Base-by-base conservation (phyloP, 768 basidiomycete species). In the Kwoniella sp. region DNA sequence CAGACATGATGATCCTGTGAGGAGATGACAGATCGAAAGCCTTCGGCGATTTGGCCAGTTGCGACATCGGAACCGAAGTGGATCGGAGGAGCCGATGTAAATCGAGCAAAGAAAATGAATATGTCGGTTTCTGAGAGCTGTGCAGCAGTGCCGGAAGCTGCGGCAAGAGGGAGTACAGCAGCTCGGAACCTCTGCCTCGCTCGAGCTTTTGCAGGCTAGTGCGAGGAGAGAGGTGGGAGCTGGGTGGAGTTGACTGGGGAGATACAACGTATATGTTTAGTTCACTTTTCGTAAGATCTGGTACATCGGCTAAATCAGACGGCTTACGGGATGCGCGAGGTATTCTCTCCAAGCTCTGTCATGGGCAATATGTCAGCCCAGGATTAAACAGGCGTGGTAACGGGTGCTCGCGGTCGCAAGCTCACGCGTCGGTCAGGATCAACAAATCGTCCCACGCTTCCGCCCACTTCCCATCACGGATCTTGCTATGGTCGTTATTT, bases 371-470 rank as follows among this genome's bases (percentile, higher is more conserved):
- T 5, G 6, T 33, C 33, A 6, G 13, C 33, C 33, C 33, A 5
- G 13, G 5, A 5, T 13, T 5, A 33, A 33, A 33, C 33, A 33
- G 33, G 13, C 33, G 33, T 33, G 33, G n/a, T 13, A 33, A 6
- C 13, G 33, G 33, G 33, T 5, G 7, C 13, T 33, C 33, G 33
- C 33, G 7, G 33, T 33, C 13, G 33, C 5, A 5, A 33, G 17
- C 36, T 1, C 2, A 62, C 60, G 44, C 22, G 29, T 62, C 60
- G 1, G 60, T 53, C 17, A 55, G 22, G 2, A 29, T 30, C 17
- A 62, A 36, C 24, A 55, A 15, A 4, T 37, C 29, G 8, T 63
- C 60, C 70, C 70, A 71, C 2, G 58, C 64, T 25, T 59, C 36
- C 4, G 26, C 48, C 70, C 70, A 71, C 12, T 47, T 40, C 1